These are phyloP conservation scores for Teratosphaeria nubilosa DNA, from an alignment of 2,329 filamentous ascomycete genomes.

Conservation along the genomic window DNA sequence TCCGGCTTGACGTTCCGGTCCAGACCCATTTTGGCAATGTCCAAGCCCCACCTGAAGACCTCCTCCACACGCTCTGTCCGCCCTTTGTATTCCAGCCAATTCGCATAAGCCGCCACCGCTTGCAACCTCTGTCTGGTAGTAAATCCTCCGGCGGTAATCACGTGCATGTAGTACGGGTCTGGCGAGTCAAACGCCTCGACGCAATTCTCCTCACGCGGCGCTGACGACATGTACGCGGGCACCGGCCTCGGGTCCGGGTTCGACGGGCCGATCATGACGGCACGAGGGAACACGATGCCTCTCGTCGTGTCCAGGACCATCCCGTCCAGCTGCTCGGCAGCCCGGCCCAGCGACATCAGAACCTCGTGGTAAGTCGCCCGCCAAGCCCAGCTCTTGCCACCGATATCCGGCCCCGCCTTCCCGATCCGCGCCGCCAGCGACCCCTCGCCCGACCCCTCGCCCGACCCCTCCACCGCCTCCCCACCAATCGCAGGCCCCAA, in stretches of 20 bases:
- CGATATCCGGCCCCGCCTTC: slow-evolving; percentile 56
- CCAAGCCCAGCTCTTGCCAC: slow-evolving; percentile 72
- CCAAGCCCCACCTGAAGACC: slow-evolving; percentile 66
- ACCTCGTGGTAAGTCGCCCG: slow-evolving; percentile 74
- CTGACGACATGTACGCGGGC: slow-evolving; percentile 50
- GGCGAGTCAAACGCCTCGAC: slow-evolving; percentile 58
- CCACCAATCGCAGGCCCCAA: slow-evolving; percentile 28
- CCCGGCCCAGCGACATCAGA: slow-evolving; percentile 65
- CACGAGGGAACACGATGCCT: slow-evolving; percentile 57
- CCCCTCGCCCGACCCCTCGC: slow-evolving; percentile 12
- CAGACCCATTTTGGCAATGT: slow-evolving; percentile 56
- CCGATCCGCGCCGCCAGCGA: slow-evolving; percentile 42
- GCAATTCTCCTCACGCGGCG: slow-evolving; percentile 68
- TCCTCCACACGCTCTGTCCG: slow-evolving; percentile 54
- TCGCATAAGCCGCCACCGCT: slow-evolving; percentile 71
- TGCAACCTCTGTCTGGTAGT: slow-evolving; percentile 68
- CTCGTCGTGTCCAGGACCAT: slow-evolving; percentile 62
- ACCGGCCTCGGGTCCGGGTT: slow-evolving; percentile 72
- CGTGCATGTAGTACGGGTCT: slow-evolving; percentile 69
- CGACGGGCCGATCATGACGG: slow-evolving; percentile 68
- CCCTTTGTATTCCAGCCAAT: slow-evolving; percentile 73
- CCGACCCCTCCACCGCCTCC: slow-evolving; percentile 27
- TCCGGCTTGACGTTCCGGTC: slow-evolving; percentile 17
- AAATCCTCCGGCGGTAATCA: slow-evolving; percentile 73
- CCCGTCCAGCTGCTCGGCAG: slow-evolving; percentile 72